Base-by-base conservation (phyloP, 164 flowering plant species). In the Paratinospora sagittata region DNA sequence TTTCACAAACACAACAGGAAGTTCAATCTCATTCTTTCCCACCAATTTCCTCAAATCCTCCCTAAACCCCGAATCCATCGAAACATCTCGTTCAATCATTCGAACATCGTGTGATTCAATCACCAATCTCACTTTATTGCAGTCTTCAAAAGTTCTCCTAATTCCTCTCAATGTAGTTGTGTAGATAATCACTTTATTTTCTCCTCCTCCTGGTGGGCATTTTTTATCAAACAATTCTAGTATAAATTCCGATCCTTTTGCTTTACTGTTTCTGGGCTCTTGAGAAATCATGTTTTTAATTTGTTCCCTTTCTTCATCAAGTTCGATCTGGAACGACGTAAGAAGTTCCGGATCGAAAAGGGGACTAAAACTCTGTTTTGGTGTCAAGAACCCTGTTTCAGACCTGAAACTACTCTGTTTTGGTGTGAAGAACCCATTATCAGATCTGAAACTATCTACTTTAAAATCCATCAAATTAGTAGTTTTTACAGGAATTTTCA, bases 161-260 rank as follows among this genome's bases (percentile, higher is more conserved):
- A 95, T 89, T 27, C 98, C 97, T 71, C 98, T 78, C 82, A 92
- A 72, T 3, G 98, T 90, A 0, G 98, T 95, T 1, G 97, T 90
- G 88, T 90, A 95, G 3, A 95, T 79, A 6, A 95, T 85, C 0
- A 95, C 94, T 0, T 85, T 71, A 49, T 85, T 84, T 71, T 85
- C 89, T 0, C 97, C 93, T n/a, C n/a, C n/a, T 0, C 93, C 93
- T 0, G 90, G 91, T 1, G 98, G 98, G 72, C 94, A 89, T 34
- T 79, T 88, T 69, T 76, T 70, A 75, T 79, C 81, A 70, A 81
- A 91, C 21, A 21, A 34, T 7, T 81, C 67, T 0, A 94, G 87
- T 8, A 84, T 41, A 0, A 78, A 30, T 26, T 80, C 83, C 0
- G 77, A 70, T 8, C 78, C 79, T 36, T 8, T 26, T 23, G 76